phyloP scores from a whole-genome alignment of 192 early-diverging fungal genomes.

The Linderina pennispora region DNA sequence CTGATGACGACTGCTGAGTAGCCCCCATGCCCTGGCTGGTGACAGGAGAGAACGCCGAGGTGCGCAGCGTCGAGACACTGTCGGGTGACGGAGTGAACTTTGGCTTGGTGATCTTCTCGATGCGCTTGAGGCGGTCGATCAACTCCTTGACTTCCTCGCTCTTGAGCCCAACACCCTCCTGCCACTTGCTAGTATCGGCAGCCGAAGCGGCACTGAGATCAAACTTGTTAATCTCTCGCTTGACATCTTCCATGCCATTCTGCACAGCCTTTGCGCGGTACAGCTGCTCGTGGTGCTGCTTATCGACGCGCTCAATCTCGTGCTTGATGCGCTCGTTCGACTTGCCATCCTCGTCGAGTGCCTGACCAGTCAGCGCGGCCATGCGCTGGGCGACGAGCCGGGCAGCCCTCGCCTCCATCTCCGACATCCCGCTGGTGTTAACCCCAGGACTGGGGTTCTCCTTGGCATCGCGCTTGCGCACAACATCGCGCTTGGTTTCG shows the following conservation, averaged over 20 bases:
- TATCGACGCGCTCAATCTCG: constrained; percentile 18
- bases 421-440: neutral
- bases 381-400: constrained; percentile 41
- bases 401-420: constrained; percentile 34
- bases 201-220: constrained; percentile 2
- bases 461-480: constrained; percentile 4
- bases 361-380: constrained; percentile 38
- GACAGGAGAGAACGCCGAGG: constrained; percentile 15
- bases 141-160: constrained; percentile 26
- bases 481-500: constrained; percentile 9
- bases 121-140: constrained; percentile 16
- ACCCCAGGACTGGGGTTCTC: neutral
- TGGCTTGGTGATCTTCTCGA: constrained; percentile 9
- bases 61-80: neutral
- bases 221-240: constrained; percentile 13
- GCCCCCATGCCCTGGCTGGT: no score
- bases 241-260: constrained; percentile 14
- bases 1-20: no score
- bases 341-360: constrained; percentile 14
- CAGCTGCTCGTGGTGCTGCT: constrained; percentile 8
- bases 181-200: constrained; percentile 9
- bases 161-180: constrained; percentile 12
- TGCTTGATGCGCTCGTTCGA: constrained; percentile 1
- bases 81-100: neutral
- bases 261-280: constrained; percentile 28